Evolutionary conservation across 768 basidiomycete species (phyloP).

Genomic region (Kockovaella imperatae): DNA sequence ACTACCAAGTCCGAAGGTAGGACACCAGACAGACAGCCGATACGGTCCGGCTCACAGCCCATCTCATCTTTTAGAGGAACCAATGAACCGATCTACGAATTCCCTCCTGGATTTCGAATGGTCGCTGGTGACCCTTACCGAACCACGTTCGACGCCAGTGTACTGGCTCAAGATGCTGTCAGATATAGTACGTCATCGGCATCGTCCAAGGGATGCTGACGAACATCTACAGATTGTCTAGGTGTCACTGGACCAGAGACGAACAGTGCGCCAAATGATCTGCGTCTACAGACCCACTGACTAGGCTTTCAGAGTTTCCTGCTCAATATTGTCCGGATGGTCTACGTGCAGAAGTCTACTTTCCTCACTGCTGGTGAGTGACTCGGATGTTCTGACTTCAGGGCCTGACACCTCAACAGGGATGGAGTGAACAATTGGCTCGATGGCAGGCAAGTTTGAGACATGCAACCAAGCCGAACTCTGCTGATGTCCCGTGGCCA

Average conservation of each 20-base stretch:
- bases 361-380: conserved; percentile 26
- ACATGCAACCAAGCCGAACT: too few species aligned
- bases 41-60: neutral
- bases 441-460: conserved; percentile 8
- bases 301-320: conserved; percentile 13
- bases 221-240: too few species aligned
- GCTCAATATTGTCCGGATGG: conserved; percentile 17
- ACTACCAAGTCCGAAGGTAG: conserved; percentile 2
- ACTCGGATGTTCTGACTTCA: neutral
- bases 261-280: conserved; percentile 1
- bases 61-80: conserved; percentile 5
- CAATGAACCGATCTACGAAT: conserved; percentile 21
- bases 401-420: conserved; percentile 8
- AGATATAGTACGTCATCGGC: too few species aligned
- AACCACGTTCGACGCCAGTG: conserved; percentile 10
- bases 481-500: too few species aligned
- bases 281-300: neutral
- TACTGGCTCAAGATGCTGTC: conserved; percentile 15
- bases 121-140: conserved; percentile 21
- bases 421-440: conserved; percentile 23
- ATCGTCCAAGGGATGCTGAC: too few species aligned
- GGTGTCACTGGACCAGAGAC: conserved; percentile 7
- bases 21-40: conserved; percentile 1
- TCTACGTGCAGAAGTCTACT: conserved; percentile 25
- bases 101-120: conserved; percentile 32